Evolutionary conservation across 108 stramenopile species (phyloP).

Genomic region (Seminavis robusta): DNA sequence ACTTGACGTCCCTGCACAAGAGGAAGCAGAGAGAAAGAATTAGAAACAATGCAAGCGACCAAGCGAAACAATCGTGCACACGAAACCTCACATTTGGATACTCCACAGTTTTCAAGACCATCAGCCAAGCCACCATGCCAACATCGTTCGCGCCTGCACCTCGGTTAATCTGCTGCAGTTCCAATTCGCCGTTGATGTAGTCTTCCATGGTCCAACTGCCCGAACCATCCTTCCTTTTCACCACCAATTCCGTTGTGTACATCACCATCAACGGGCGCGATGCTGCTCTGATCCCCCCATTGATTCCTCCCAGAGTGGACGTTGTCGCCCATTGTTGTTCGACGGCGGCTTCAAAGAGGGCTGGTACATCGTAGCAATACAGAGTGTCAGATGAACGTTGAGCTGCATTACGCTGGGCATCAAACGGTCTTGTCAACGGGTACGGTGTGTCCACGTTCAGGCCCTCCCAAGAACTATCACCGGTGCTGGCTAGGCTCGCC

Average conservation of each 20-base stretch:
- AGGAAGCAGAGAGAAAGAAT: neutral
- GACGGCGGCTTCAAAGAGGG: conserved; percentile 93
- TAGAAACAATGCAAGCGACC: neutral
- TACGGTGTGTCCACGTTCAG: conserved; percentile 81
- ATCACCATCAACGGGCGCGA: conserved; percentile 82
- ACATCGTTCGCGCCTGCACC: conserved; percentile 95
- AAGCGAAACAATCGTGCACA: conserved; percentile 1
- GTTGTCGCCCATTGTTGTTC: conserved; percentile 78
- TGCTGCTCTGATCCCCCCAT: conserved; percentile 31
- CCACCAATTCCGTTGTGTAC: conserved; percentile 92
- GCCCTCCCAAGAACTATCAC: conserved; percentile 91
- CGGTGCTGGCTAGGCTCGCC: conserved; percentile 72
- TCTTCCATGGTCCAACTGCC: conserved; percentile 82
- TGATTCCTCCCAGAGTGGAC: conserved; percentile 27
- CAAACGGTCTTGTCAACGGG: conserved; percentile 89
- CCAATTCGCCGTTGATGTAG: conserved; percentile 75
- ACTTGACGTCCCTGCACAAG: conserved; percentile 68
- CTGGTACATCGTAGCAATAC: conserved; percentile 95
- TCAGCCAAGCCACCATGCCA: conserved; percentile 99
- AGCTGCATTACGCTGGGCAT: conserved; percentile 88
- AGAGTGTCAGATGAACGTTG: conserved; percentile 81
- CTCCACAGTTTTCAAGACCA: conserved; percentile 93
- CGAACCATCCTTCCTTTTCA: conserved; percentile 58
- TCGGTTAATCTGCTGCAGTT: conserved; percentile 79
- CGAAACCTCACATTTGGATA: conserved; percentile 77